These are phyloP conservation scores for Endoconidiophora polonica DNA, from an alignment of 2,329 filamentous ascomycete genomes.

Conservation along the genomic window DNA sequence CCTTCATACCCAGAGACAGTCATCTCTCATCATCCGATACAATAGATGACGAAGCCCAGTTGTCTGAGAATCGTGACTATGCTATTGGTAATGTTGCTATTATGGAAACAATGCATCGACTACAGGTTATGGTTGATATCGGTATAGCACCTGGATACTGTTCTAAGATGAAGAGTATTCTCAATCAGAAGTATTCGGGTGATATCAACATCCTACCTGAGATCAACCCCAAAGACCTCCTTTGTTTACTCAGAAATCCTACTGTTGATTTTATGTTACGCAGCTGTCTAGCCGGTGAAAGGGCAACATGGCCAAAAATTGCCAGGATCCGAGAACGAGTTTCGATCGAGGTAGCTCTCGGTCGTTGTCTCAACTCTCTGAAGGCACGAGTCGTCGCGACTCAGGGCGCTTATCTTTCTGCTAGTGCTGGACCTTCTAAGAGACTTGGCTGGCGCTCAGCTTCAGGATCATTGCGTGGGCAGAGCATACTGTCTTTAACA, in stretches of 20 bases:
- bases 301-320: slow-evolving; percentile 82
- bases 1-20: slow-evolving; percentile 66
- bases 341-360: slow-evolving; percentile 73
- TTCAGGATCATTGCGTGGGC: background rate
- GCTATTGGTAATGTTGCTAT: slow-evolving; percentile 57
- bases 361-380: slow-evolving; percentile 53
- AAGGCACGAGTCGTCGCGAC: slow-evolving; percentile 39
- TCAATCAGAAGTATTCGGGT: slow-evolving; percentile 83
- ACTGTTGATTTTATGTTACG: slow-evolving; percentile 72
- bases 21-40: slow-evolving; percentile 25
- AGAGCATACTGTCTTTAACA: too few relatives aligned
- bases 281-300: slow-evolving; percentile 60
- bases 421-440: background rate
- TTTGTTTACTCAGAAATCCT: slow-evolving; percentile 66
- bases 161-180: slow-evolving; percentile 61
- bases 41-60: background rate
- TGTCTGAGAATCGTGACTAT: slow-evolving; percentile 38
- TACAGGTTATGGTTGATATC: slow-evolving; percentile 65
- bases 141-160: slow-evolving; percentile 65
- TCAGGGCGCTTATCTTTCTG: slow-evolving; percentile 17
- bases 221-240: slow-evolving; percentile 56
- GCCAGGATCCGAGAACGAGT: slow-evolving; percentile 73
- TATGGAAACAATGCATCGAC: slow-evolving; percentile 62
- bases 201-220: slow-evolving; percentile 89
- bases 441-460: background rate